A percentile compares a stretch with the other conserved stretches of the same genome.
Conservation (phyloP, 1,284 basidiomycete genomes). For the Trichosporon faecale region DNA sequence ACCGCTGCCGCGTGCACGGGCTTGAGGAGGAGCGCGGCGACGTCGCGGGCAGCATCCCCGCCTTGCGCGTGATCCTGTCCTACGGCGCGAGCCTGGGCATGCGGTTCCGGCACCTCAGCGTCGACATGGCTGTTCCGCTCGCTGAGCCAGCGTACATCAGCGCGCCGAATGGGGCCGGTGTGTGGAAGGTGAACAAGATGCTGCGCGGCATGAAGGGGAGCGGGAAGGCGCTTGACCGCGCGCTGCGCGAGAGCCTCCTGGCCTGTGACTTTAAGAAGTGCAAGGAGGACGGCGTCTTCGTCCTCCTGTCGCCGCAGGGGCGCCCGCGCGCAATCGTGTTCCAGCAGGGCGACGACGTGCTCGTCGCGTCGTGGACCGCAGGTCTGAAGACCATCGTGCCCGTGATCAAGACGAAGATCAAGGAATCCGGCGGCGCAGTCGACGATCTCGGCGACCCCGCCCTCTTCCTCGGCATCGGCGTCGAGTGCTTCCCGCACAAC, state of each 20-base stretch:
- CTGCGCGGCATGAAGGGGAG: constrained; percentile 7
- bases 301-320: not conserved
- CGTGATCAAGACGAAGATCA: constrained; percentile 1
- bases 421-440: not conserved
- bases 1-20: not conserved
- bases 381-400: constrained; percentile 2
- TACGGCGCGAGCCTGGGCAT: constrained; percentile 5
- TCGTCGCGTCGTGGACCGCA: constrained; percentile 2
- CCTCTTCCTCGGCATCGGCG: constrained; percentile 1
- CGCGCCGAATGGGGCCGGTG: not conserved
- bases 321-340: not conserved
- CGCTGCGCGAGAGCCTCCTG: not conserved
- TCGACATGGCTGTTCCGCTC: not conserved
- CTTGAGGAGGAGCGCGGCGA: constrained; percentile 1
- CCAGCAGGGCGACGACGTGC: not conserved
- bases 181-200: constrained; percentile 4
- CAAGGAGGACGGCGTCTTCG: constrained; percentile 7
- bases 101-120: constrained; percentile 1
- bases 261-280: constrained; percentile 7
- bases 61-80: not conserved
- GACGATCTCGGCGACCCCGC: constrained; percentile 4
- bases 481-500: constrained; percentile 9
- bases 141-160: not conserved
- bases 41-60: not conserved
- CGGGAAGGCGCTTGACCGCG: not conserved